These are phyloP conservation scores for Fraxinus anomala DNA, from an alignment of 257 asterid genomes.

Conservation along the genomic window DNA sequence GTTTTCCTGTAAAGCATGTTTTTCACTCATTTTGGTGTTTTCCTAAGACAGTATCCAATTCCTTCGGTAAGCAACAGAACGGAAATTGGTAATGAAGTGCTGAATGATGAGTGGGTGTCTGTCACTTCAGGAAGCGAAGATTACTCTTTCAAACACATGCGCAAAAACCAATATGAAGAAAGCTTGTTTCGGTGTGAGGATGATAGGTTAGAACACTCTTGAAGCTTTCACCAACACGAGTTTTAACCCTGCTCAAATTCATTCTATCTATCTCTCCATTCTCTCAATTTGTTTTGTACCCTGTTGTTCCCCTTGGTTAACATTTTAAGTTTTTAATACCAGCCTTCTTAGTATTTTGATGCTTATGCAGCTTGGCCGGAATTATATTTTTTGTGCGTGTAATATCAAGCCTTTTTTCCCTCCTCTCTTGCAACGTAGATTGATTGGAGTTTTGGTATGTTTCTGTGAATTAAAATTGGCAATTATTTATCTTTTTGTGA, in stretches of 20 bases:
- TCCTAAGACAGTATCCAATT: slow-evolving; percentile 74
- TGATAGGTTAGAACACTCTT: slow-evolving; percentile 65
- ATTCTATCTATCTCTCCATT: slow-evolving; percentile 9
- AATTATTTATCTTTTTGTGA: slow-evolving; percentile 36
- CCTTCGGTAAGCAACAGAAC: slow-evolving; percentile 75
- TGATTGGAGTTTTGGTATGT: slow-evolving; percentile 16
- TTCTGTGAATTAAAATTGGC: slow-evolving; percentile 22
- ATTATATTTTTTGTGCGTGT: slow-evolving; percentile 1
- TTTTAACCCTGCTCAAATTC: slow-evolving; percentile 8
- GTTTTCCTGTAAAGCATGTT: slow-evolving; percentile 16
- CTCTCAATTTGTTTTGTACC: slow-evolving; percentile 6
- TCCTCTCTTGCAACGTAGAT: slow-evolving; percentile 14
- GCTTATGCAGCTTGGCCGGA: slow-evolving; percentile 15
- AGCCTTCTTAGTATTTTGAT: slow-evolving; percentile 5
- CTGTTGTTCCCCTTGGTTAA: background rate
- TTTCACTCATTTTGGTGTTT: slow-evolving; percentile 37
- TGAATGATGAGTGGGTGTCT: slow-evolving; percentile 95
- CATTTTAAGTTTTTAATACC: slow-evolving; percentile 15
- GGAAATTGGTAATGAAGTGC: slow-evolving; percentile 66
- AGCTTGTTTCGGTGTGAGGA: slow-evolving; percentile 96
- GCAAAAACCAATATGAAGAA: slow-evolving; percentile 95
- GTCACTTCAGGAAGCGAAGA: slow-evolving; percentile 99
- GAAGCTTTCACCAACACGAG: slow-evolving; percentile 12
- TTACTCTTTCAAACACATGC: slow-evolving; percentile 96
- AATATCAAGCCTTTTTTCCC: background rate